phyloP scores from a whole-genome alignment of 129 eudicot genomes.

The Saussurea involucrata region DNA sequence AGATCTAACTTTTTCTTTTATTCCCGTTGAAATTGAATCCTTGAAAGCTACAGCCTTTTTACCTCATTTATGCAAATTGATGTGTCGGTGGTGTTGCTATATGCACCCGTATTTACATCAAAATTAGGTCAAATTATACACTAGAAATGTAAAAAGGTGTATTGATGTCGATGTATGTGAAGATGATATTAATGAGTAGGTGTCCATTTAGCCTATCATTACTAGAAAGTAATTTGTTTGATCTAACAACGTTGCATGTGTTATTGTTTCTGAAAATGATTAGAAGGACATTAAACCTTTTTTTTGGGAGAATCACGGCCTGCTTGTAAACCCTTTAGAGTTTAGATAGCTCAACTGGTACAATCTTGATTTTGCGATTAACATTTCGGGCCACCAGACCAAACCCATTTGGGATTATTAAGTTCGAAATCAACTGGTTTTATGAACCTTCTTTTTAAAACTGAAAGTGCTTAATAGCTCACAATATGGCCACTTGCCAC shows the following conservation, averaged over 20 bases:
- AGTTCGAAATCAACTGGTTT: not conserved
- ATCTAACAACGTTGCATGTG: not conserved
- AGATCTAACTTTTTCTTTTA: slow-evolving; percentile 8
- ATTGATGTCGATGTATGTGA: not conserved
- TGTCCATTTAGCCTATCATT: not conserved
- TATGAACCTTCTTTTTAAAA: not conserved
- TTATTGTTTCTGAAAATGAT: too few species aligned
- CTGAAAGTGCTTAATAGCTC: not conserved
- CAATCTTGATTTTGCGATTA: not conserved
- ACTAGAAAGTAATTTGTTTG: not conserved
- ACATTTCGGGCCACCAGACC: not conserved
- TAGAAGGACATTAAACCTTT: not conserved
- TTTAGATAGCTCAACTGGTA: not conserved
- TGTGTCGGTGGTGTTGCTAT: too few species aligned
- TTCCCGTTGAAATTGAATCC: not conserved
- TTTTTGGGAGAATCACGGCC: not conserved
- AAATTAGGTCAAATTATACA: not conserved
- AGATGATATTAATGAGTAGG: not conserved
- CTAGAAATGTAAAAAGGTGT: not conserved
- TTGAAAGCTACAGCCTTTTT: not conserved
- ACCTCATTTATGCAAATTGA: too few species aligned
- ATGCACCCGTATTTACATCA: not conserved
- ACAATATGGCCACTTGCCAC: not conserved
- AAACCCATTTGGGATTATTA: not conserved
- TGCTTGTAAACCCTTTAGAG: too few species aligned